Percentiles rank a stretch among this genome's conserved stretches.
These are phyloP conservation scores for Penicillium sp. DNA, from an alignment of 2,329 filamentous ascomycete genomes.

Conservation along the genomic window DNA sequence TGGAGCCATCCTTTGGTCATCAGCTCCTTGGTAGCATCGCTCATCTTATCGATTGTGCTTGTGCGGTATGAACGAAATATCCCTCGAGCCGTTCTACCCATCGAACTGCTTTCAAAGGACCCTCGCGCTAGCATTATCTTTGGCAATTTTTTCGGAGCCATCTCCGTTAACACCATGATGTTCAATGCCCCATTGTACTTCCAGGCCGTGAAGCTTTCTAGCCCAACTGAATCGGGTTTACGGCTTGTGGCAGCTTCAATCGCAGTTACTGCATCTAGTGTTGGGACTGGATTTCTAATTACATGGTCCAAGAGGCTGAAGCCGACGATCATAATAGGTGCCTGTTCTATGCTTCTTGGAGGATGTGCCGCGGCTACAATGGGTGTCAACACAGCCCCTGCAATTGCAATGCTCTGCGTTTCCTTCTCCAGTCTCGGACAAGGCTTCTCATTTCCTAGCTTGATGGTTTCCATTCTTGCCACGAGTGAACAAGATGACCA, in stretches of 20 bases:
- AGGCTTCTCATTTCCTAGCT: conserved; percentile 61
- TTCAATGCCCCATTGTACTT: conserved; percentile 73
- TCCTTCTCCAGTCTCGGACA: conserved; percentile 54
- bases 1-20: conserved; percentile 51
- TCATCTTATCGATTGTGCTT: conserved; percentile 37
- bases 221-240: conserved; percentile 66
- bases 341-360: conserved; percentile 48
- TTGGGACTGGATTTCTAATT: conserved; percentile 58
- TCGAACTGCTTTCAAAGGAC: conserved; percentile 44
- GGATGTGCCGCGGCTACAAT: conserved; percentile 49
- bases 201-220: conserved; percentile 66
- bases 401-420: conserved; percentile 53
- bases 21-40: conserved; percentile 41
- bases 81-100: conserved; percentile 48
- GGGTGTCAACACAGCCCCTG: conserved; percentile 48
- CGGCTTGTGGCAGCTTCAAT: conserved; percentile 62
- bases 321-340: conserved; percentile 53
- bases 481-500: conserved; percentile 57
- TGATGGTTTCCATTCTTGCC: conserved; percentile 60
- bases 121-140: conserved; percentile 49
- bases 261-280: conserved; percentile 52
- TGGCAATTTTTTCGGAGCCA: conserved; percentile 48
- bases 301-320: conserved; percentile 57
- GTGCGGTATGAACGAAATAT: conserved; percentile 42
- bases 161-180: conserved; percentile 53